Base-by-base conservation (phyloP, 192 early-diverging fungal species). In the Chytriomyces sp. region DNA sequence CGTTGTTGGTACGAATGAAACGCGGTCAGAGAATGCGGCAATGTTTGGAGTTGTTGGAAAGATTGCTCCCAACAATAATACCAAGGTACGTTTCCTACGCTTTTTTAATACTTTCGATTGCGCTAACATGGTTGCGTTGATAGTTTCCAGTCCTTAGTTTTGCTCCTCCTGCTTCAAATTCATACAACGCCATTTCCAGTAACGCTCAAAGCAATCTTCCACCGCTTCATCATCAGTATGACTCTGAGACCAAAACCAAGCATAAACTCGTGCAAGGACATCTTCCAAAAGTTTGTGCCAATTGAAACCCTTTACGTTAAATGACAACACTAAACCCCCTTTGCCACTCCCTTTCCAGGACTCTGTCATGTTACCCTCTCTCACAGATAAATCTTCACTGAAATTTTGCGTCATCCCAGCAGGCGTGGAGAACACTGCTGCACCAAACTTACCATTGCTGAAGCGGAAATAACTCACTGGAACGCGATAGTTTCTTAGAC, bases 1-100 rank as follows among this genome's bases (percentile, higher is more conserved):
- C 23, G 50, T 18, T 9, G n/a, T 11, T 23, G 69, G 49, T 8
- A 26, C 11, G 11, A 44, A 16, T 28, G 46, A 35, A 7, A 60
- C 71, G 20, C 24, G 18, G 9, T 53, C 59, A n/a, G 61, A 16
- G 23, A 45, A 53, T 49, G 3, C 46, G 7, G 46, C 53, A 7
- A 61, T 63, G 61, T 73, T 73, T 62, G 71, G 71, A 20, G 71
- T 73, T 60, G 71, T 73, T 28, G 71, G 71, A 18, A 73, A 73
- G n/a, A 63, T 44, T 63, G 71, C 71, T 11, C 71, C 71, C 4
- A 73, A 20, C 20, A 73, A 73, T 48, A 73, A 73, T 62, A 73
- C 71, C 11, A 73, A 73, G 71, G 71, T 73, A 50, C 8, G 11
- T 57, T 49, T 11, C 26, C n/a, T 5, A 7, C 1, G 5, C 26